A percentile compares a stretch with the other conserved stretches of the same genome.
Conservation (phyloP, 768 basidiomycete species). For the Dictyophora rubrovolvata region DNA sequence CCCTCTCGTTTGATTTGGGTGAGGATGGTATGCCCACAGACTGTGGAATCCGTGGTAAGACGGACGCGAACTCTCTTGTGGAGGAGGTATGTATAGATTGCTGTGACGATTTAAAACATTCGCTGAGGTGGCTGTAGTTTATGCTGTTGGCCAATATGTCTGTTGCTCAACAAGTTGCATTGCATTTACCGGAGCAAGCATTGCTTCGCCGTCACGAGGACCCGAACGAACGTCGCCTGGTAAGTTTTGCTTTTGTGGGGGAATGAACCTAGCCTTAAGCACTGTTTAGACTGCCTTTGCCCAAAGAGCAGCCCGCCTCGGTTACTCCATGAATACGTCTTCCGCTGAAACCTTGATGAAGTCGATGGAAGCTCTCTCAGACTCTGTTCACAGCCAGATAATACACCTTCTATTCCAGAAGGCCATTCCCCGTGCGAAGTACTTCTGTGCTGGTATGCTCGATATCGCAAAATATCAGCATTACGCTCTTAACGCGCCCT, state of each 20-base stretch:
- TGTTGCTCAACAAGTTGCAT: constrained; percentile 87
- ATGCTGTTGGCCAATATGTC: constrained; percentile 89
- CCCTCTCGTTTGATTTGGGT: constrained; percentile 70
- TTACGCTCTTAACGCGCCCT: constrained; percentile 79
- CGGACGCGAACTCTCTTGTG: constrained; percentile 69
- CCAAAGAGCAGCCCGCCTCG: constrained; percentile 76
- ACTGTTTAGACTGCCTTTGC: constrained; percentile 55
- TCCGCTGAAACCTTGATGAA: constrained; percentile 75
- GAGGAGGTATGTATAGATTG: constrained; percentile 60
- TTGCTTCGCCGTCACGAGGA: constrained; percentile 88
- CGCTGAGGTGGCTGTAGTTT: constrained; percentile 40
- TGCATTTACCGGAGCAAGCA: constrained; percentile 94
- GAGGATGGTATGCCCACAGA: constrained; percentile 72
- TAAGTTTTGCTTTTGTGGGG: constrained; percentile 25
- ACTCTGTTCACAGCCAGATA: constrained; percentile 66
- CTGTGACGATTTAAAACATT: neutral
- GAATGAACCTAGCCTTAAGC: constrained; percentile 11
- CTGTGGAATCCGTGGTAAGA: constrained; percentile 53
- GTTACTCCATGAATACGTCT: constrained; percentile 70
- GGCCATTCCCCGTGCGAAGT: constrained; percentile 91
- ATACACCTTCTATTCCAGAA: constrained; percentile 79
- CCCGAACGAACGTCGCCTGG: constrained; percentile 86
- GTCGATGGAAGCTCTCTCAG: constrained; percentile 65
- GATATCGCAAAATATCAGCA: constrained; percentile 98
- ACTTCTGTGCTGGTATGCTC: constrained; percentile 98